Base-by-base conservation (phyloP, 2,329 filamentous ascomycete genomes). In the Calonectria crousiana region DNA sequence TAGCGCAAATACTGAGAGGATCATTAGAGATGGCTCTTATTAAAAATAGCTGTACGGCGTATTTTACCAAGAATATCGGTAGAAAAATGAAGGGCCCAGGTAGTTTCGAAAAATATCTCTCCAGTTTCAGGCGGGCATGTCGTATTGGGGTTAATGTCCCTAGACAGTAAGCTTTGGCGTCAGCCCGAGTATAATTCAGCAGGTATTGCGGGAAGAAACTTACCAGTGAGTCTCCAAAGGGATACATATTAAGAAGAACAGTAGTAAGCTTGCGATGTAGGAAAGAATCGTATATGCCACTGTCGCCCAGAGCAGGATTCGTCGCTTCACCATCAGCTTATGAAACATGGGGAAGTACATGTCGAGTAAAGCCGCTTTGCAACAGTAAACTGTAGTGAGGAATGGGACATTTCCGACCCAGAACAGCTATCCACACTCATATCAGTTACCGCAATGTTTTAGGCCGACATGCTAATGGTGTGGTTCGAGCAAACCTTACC, bases 281-380 rank as follows among this genome's bases (percentile, higher is more conserved):
- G 56, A 41, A 62, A 62, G 34, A 41, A 41, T 9, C 4, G 56
- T 62, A 6, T 11, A 62, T 20, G 23, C 34, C 38, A 34, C 56
- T 26, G 56, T 41, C 14, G n/a, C 6, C 56, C 56, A 62, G 20
- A 62, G 34, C 4, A 62, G 26, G 6, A 41, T 62, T 41, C 56
- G 38, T 16, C 56, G n/a, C 36, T 41, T 62, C 13, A 62, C 56
- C 56, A 62, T 62, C 56, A 62, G 10, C 20, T 62, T 62, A 9
- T 62, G 34, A 26, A 62, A 62, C 56, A 62, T 62, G 4, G 56
- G 56, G 14, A 62, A 14, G 20, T 62, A 62, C 56, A 62, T 62
- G 23, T 62, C 56, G 8, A 62, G 32, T 5, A 62, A 38, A 6
- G 56, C 23, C 18, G 36, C 56, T n/a, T 62, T 62, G 20, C 56